Base-by-base conservation (phyloP, 768 basidiomycete genomes). In the Naematelia encephala region DNA sequence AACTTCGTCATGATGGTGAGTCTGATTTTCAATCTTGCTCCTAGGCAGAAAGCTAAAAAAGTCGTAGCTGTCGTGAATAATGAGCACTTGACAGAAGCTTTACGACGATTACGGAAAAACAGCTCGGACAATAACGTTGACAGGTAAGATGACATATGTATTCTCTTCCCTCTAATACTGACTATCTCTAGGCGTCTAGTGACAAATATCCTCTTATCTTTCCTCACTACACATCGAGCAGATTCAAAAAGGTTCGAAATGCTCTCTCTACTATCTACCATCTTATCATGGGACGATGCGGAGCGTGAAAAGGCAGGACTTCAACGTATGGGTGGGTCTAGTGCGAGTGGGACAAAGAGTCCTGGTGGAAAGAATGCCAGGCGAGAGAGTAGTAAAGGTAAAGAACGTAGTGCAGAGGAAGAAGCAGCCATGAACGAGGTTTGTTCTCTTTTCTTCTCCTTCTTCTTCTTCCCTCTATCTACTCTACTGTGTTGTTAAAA, bases 161-260 rank as follows among this genome's bases (percentile, higher is more conserved):
- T 22, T 23, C 19, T 21, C 27, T 19, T 44, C 45, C 42, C 19
- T 23, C 29, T 11, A 27, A 46, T 52, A 1, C 23, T 50, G 23
- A 5, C 49, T 5, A 8, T n/a, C n/a, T n/a, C n/a, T 16, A 79
- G 90, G 51, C 86, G 91, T 12, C 84, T 99, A 1, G 91, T 99
- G 29, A 94, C 90, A 30, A 99, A 99, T 72, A 86, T 98, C 57
- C 80, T 99, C 14, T 82, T 98, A 19, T 86, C 87, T 0, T 99
- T 96, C 80, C 81, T 99, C 52, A 84, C 84, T 22, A 94, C 91
- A 1, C 90, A 92, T 4, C 86, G 96, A 4, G 88, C 86, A 27
- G 96, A 99, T 77, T 80, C 87, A 28, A 99, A 99, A 73, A 86
- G 94, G 1, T 99, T 94, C 76, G 96, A 99, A 78, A 98, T 99